These are phyloP conservation scores for Vaccinium macrocarpon DNA, from an alignment of 148 eudicot species.

Conservation along the genomic window DNA sequence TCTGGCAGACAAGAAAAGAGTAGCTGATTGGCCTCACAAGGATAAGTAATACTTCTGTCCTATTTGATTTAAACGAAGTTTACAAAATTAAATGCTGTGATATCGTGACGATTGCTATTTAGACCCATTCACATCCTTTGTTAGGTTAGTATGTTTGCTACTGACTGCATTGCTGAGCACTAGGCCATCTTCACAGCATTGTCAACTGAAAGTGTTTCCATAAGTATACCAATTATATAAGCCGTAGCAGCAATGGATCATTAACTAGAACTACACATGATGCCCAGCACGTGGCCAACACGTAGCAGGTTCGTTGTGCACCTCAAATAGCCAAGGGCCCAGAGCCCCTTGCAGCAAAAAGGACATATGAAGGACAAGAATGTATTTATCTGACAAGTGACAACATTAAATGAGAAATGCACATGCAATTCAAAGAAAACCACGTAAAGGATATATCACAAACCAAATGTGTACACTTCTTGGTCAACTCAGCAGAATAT, in stretches of 20 bases:
- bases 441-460: conserved; percentile 84
- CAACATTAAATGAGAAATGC: background rate
- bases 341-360: background rate
- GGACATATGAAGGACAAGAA: background rate
- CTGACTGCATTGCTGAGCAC: background rate
- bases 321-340: background rate
- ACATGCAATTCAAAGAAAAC: background rate
- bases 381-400: background rate
- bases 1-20: background rate
- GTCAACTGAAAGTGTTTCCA: background rate
- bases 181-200: background rate
- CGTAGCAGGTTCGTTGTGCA: background rate
- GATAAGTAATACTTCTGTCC: background rate
- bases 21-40: background rate
- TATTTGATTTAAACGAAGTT: background rate
- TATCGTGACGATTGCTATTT: background rate
- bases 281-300: background rate
- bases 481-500: conserved; percentile 93
- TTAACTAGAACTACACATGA: background rate
- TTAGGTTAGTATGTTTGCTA: background rate
- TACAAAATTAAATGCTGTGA: background rate
- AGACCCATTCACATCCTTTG: background rate
- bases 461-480: conserved; percentile 80
- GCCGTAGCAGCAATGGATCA: background rate
- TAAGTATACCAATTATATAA: background rate